These are phyloP conservation scores for Blastocystis sp. DNA, from an alignment of 352 stramenopile species.

Conservation along the genomic window DNA sequence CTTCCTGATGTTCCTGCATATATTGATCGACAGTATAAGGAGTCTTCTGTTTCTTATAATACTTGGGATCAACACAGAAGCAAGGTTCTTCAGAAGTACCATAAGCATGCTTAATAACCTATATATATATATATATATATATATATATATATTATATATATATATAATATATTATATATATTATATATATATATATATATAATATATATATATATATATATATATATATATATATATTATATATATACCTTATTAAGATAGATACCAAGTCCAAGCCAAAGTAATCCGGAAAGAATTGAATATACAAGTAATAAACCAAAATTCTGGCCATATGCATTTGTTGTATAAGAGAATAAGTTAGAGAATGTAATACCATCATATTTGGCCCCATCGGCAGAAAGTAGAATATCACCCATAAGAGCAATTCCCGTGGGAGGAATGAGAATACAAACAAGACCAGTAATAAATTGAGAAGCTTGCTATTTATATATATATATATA, in stretches of 20 bases:
- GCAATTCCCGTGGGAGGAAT: not conserved
- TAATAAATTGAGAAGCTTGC: not conserved
- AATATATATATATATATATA: too few relatives aligned
- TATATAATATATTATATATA: too few relatives aligned
- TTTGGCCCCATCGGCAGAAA: constrained; percentile 6
- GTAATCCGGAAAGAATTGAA: constrained; percentile 1
- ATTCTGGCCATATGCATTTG: not conserved
- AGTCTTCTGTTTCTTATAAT: not conserved
- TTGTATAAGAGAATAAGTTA: constrained; percentile 3
- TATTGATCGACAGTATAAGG: not conserved
- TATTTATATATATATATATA: not conserved
- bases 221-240: too few relatives aligned
- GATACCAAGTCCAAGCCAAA: constrained; percentile 10
- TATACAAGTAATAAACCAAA: not conserved
- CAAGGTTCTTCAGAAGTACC: constrained; percentile 16
- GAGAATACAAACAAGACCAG: not conserved
- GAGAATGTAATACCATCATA: not conserved
- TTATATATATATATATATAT: too few relatives aligned
- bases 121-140: too few relatives aligned
- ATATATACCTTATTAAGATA: constrained; percentile 29
- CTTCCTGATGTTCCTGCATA: not conserved
- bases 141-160: too few relatives aligned
- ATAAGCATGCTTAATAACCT: constrained; percentile 23
- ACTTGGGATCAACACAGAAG: not conserved
- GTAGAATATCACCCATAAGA: not conserved